A percentile compares a stretch with the other conserved stretches of the same genome.
Conservation (phyloP, 129 eudicot species). For the Pulicaria dysenterica region DNA sequence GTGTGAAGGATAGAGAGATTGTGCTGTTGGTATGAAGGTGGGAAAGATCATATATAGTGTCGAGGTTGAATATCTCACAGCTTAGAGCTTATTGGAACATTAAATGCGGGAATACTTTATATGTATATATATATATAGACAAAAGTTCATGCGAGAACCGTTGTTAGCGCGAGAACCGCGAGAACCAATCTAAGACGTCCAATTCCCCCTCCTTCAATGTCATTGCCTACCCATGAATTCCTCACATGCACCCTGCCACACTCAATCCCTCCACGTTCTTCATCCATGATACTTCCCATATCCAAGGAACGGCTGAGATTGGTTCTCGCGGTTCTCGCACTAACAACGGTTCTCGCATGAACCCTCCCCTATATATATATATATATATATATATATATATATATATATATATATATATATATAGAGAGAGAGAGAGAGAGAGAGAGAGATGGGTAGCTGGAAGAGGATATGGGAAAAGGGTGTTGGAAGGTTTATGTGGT, state of each 20-base stretch:
- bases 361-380: no score
- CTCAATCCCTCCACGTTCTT: no score
- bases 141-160: no score
- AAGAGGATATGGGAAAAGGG: conserved; percentile 26
- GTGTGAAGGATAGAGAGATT: conserved; percentile 29
- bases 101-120: conserved; percentile 30
- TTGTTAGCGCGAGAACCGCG: no score
- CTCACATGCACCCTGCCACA: no score
- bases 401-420: neutral
- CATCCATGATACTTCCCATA: no score
- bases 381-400: conserved; percentile 11
- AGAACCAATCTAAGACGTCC: no score
- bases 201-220: no score
- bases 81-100: conserved; percentile 40
- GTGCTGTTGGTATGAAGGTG: conserved; percentile 35
- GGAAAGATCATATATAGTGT: conserved; percentile 43
- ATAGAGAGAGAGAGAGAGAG: conserved; percentile 23
- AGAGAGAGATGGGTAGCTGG: conserved; percentile 31
- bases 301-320: no score
- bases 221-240: no score
- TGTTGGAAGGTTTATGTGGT: conserved; percentile 24
- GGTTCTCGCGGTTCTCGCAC: no score
- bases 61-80: conserved; percentile 30
- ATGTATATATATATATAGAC: conserved; percentile 9
- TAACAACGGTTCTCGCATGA: no score